These are phyloP conservation scores for Penicillium sclerotiorum DNA, from an alignment of 2,329 filamentous ascomycete species.

Conservation along the genomic window DNA sequence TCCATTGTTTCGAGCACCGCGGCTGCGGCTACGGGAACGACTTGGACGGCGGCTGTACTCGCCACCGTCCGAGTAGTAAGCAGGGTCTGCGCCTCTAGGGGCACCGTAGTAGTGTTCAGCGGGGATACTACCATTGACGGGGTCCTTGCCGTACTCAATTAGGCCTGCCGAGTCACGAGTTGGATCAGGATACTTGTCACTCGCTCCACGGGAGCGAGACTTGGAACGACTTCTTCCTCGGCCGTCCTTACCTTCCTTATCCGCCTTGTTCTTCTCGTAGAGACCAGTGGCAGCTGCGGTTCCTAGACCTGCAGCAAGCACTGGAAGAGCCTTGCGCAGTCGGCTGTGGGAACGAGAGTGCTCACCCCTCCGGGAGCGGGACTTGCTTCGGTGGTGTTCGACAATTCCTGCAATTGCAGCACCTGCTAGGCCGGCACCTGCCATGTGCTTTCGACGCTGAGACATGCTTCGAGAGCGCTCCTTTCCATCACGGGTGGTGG, in stretches of 20 bases:
- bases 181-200: constrained; percentile 44
- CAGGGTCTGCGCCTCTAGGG: constrained; percentile 37
- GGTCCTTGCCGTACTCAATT: constrained; percentile 67
- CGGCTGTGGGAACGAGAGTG: constrained; percentile 60
- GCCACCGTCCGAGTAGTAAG: constrained; percentile 45
- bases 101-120: constrained; percentile 51
- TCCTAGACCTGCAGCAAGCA: constrained; percentile 63
- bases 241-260: constrained; percentile 57
- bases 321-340: constrained; percentile 59
- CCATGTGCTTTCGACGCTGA: constrained; percentile 61
- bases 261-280: constrained; percentile 65
- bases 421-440: constrained; percentile 63
- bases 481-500: constrained; percentile 29
- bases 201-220: constrained; percentile 48
- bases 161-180: constrained; percentile 51
- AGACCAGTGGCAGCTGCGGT: constrained; percentile 64
- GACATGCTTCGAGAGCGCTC: constrained; percentile 39
- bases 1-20: constrained; percentile 30
- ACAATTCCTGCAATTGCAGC: constrained; percentile 65
- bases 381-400: constrained; percentile 60
- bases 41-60: constrained; percentile 49
- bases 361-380: constrained; percentile 54
- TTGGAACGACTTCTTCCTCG: constrained; percentile 47
- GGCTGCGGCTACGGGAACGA: constrained; percentile 29
- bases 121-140: constrained; percentile 59